Evolutionary conservation across 208 protist species (phyloP).

Genomic region (Acanthamoeba culbertsoni): DNA sequence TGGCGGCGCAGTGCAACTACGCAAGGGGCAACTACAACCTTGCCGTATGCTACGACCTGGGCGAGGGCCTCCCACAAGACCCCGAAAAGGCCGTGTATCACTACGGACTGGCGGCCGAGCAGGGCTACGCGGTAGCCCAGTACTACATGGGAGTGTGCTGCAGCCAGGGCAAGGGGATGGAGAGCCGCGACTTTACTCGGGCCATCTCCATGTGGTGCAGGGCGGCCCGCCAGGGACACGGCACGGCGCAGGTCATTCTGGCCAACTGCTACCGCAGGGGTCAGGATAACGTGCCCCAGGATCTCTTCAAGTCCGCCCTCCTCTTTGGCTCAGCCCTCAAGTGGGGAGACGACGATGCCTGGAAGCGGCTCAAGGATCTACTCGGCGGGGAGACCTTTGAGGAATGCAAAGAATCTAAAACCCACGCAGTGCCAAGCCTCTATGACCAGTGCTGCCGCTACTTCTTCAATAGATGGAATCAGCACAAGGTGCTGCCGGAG

Average conservation of each 20-base stretch:
- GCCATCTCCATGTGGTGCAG: slow-evolving; percentile 27
- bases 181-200: slow-evolving; percentile 11
- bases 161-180: slow-evolving; percentile 46
- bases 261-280: slow-evolving; percentile 62
- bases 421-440: neutral
- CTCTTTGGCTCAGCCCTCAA: neutral
- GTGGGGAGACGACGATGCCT: slow-evolving; percentile 37
- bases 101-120: slow-evolving; percentile 47
- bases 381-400: neutral
- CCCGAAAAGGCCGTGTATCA: slow-evolving; percentile 22
- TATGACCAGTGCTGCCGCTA: slow-evolving; percentile 1
- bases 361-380: neutral
- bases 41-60: slow-evolving; percentile 66
- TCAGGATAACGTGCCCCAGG: neutral
- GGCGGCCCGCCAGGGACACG: slow-evolving; percentile 64
- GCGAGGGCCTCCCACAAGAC: slow-evolving; percentile 49
- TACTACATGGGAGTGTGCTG: slow-evolving; percentile 64
- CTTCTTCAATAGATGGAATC: neutral
- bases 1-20: slow-evolving; percentile 25
- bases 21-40: slow-evolving; percentile 65
- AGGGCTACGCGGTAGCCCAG: slow-evolving; percentile 67
- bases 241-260: slow-evolving; percentile 42
- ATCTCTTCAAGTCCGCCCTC: neutral
- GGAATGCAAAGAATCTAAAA: neutral
- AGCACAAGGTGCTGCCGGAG: neutral